Percentiles rank a stretch among this genome's conserved stretches.
Conservation (phyloP, 495 filamentous ascomycete genomes). For the Rusavskia elegans region DNA sequence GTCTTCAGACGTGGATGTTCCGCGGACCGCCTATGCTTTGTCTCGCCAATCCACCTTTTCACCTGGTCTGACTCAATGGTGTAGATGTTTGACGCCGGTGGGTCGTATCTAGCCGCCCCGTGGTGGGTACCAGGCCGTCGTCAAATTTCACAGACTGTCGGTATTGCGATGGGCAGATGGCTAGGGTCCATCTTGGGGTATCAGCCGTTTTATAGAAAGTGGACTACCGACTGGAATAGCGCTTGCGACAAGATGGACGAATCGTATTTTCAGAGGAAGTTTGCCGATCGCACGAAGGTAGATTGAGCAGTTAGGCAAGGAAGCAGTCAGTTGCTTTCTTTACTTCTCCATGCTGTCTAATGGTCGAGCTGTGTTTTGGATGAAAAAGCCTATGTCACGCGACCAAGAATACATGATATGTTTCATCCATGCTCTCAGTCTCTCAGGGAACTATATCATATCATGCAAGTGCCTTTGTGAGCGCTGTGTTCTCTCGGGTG, state of each 20-base stretch:
- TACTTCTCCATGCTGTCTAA: no score
- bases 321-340: no score
- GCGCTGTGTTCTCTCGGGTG: constrained; percentile 10
- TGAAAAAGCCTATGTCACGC: no score
- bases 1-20: background rate
- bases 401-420: background rate
- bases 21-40: background rate
- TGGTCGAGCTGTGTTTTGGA: no score
- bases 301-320: background rate
- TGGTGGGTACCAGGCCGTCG: background rate
- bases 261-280: constrained; percentile 17
- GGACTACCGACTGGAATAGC: constrained; percentile 29
- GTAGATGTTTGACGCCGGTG: background rate
- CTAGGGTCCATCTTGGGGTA: constrained; percentile 28
- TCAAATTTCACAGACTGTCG: background rate
- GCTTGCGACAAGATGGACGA: constrained; percentile 24
- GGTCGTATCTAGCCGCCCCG: background rate
- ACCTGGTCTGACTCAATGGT: background rate
- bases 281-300: background rate
- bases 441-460: no score
- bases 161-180: constrained; percentile 27
- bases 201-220: constrained; percentile 25
- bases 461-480: background rate
- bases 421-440: no score
- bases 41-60: background rate